These are phyloP conservation scores for Bruguiera sexangula DNA, from an alignment of 345 rosid genomes.

Conservation along the genomic window DNA sequence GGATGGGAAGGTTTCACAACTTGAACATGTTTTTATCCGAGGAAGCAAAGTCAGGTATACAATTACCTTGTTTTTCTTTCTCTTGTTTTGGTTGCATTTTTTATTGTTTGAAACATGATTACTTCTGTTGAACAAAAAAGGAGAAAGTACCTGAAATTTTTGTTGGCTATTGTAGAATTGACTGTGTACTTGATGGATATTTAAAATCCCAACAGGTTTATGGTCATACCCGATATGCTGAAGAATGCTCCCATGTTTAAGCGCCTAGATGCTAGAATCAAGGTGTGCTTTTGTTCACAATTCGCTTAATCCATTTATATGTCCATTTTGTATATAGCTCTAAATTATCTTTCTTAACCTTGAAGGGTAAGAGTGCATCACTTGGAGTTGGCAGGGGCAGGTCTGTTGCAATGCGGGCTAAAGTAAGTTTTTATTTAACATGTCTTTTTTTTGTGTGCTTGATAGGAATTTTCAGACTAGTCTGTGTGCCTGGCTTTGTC, in stretches of 20 bases:
- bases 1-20: conserved; percentile 98
- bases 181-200: background rate
- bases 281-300: conserved; percentile 39
- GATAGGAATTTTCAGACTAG: background rate
- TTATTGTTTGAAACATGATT: background rate
- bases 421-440: conserved; percentile 43
- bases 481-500: background rate
- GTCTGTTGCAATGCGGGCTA: conserved; percentile 85
- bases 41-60: conserved; percentile 97
- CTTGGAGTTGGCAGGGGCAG: conserved; percentile 93
- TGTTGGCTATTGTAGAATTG: background rate
- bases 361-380: conserved; percentile 87
- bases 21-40: conserved; percentile 94
- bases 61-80: background rate
- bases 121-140: background rate
- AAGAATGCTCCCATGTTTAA: conserved; percentile 98
- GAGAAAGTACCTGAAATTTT: background rate
- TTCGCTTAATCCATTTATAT: conserved; percentile 1
- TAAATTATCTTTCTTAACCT: conserved; percentile 10
- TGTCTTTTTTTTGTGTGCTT: background rate
- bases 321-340: conserved; percentile 2
- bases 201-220: conserved; percentile 55
- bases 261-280: conserved; percentile 81
- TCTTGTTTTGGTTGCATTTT: background rate
- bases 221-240: conserved; percentile 99